Percentiles rank a stretch among this genome's conserved stretches.
Evolutionary conservation across 257 asterid species (phyloP).

Genomic region (Nyctanthes arbortristis): DNA sequence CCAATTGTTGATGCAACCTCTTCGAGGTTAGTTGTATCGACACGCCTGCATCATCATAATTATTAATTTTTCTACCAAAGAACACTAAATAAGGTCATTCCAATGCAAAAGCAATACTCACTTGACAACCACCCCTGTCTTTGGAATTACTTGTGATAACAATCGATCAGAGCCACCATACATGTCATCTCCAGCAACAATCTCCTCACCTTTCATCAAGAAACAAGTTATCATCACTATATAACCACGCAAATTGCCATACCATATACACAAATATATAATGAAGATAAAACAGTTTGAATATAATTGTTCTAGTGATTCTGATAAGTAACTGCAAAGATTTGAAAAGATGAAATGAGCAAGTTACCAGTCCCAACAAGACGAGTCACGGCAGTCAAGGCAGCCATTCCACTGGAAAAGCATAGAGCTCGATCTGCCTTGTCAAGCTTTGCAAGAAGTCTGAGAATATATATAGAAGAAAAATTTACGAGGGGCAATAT

Average conservation of each 20-base stretch:
- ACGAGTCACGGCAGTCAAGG: slow-evolving; percentile 85
- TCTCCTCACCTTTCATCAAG: slow-evolving; percentile 66
- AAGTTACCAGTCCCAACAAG: slow-evolving; percentile 73
- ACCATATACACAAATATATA: not conserved
- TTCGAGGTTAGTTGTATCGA: slow-evolving; percentile 75
- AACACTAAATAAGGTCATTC: not conserved
- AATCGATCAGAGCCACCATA: slow-evolving; percentile 98
- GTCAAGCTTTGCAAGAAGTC: slow-evolving; percentile 90
- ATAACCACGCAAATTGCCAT: not conserved
- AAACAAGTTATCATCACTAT: not conserved
- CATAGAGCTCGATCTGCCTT: slow-evolving; percentile 88
- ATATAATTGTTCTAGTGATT: not conserved
- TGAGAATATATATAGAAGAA: slow-evolving; percentile 32
- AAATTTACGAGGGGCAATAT: slow-evolving; percentile 5
- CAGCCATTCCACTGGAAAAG: slow-evolving; percentile 99
- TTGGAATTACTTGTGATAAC: slow-evolving; percentile 77
- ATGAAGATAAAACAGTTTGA: not conserved
- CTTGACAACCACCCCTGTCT: slow-evolving; percentile 81
- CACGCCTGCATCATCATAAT: slow-evolving; percentile 55
- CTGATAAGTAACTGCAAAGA: not conserved
- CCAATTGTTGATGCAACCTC: slow-evolving; percentile 71
- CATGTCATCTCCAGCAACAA: slow-evolving; percentile 91
- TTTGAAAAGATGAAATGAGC: not conserved
- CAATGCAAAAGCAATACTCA: slow-evolving; percentile 34
- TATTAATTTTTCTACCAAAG: slow-evolving; percentile 10